Evolutionary conservation across 169 alveolate species (phyloP).

Genomic region (Plasmodium gonderi): DNA sequence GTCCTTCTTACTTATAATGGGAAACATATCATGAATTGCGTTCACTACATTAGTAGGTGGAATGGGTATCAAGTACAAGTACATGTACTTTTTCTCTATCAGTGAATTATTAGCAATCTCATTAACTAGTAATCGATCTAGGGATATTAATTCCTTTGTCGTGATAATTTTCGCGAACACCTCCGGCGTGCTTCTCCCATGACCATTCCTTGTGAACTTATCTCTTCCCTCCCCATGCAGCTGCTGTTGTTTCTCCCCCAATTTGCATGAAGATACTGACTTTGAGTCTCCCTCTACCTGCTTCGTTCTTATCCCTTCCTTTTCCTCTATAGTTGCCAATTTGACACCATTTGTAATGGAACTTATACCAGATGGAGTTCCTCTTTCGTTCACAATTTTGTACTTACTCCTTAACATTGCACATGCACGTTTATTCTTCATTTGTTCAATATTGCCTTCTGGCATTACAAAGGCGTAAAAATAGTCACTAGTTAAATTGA

Average conservation of each 20-base stretch:
- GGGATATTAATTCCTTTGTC: constrained; percentile 61
- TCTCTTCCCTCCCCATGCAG: neutral
- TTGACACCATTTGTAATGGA: neutral
- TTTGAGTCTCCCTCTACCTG: neutral
- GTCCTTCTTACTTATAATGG: constrained; percentile 37
- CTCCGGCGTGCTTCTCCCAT: constrained; percentile 12
- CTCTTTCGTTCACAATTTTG: neutral
- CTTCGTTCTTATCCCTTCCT: neutral
- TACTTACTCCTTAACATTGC: neutral
- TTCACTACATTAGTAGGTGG: constrained; percentile 71
- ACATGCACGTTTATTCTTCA: constrained; percentile 2
- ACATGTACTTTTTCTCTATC: constrained; percentile 62
- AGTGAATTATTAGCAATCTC: constrained; percentile 66
- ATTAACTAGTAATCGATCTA: constrained; percentile 45
- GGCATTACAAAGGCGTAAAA: constrained; percentile 72
- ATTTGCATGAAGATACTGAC: neutral
- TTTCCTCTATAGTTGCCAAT: neutral
- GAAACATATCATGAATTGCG: constrained; percentile 63
- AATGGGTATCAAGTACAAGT: constrained; percentile 67
- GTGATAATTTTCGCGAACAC: constrained; percentile 55
- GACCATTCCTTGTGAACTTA: too few species aligned
- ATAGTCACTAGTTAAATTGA: constrained; percentile 71
- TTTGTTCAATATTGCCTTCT: constrained; percentile 23
- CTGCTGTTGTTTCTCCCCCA: neutral
- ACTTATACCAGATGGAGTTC: neutral